Base-by-base conservation (phyloP, 257 asterid genomes). In the Solanum paucissectum region DNA sequence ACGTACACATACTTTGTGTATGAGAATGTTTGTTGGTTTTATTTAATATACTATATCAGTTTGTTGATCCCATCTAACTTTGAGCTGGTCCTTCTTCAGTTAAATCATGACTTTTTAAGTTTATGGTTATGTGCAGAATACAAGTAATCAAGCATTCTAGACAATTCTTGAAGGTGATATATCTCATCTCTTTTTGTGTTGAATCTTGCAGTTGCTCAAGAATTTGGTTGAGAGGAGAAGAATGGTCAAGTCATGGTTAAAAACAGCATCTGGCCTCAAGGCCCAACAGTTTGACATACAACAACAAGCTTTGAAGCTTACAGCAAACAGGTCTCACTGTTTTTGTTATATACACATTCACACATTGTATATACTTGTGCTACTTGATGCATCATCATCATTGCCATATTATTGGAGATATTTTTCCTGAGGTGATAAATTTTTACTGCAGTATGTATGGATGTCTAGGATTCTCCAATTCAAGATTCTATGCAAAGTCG, bases 401-500 rank as follows among this genome's bases (percentile, higher is more conserved):
- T 52, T 71, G 69, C 32, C 52, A 9, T 49, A 29, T 82, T 82
- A 18, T 46, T 86, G 83, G 84, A 71, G 83, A 25, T 38, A 87
- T 36, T 83, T 90, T 87, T 90, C 85, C 87, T 69, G 74, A 32
- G 23, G 86, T 86, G 88, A 86, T 88, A 42, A 81, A 86, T 62
- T 77, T 81, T 87, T 46, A 83, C 76, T 83, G 91, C 94, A 96
- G 99, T 90, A 96, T 97, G 96, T 97, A 97, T 86, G 99, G 99
- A 73, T 97, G 99, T 92, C 93, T 97, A 89, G 99, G 99, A 82
- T 97, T 94, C 93, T 91, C 98, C 89, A 96, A 93, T 92, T 97
- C 99, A 82, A 95, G 99, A 93, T 97, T 97, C 91, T 96, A 95
- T 88, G 99, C 99, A 37, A 97, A 94, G 91, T 98, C 98, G 71